These are phyloP conservation scores for Colletotrichum sp. DNA, from an alignment of 2,329 filamentous ascomycete species.

Conservation along the genomic window DNA sequence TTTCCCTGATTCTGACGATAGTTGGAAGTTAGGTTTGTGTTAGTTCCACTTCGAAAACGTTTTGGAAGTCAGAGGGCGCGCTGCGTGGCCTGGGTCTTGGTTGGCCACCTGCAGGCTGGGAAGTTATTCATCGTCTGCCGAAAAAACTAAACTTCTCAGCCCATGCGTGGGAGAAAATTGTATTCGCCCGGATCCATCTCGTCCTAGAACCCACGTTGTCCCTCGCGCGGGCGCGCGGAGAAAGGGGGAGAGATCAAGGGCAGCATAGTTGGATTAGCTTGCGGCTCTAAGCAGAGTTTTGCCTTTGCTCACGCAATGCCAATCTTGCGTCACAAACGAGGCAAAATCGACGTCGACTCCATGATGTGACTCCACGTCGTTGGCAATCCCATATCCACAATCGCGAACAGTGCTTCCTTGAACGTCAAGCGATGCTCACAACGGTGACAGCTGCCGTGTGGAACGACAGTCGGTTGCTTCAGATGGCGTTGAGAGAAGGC, in stretches of 20 bases:
- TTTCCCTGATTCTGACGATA: background rate
- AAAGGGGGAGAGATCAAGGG: background rate
- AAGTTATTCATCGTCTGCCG: background rate
- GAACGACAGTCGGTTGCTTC: background rate
- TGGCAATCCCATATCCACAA: background rate
- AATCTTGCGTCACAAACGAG: background rate
- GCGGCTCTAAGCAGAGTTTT: background rate
- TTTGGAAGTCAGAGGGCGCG: background rate
- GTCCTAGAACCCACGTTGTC: background rate
- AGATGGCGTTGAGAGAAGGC: background rate
- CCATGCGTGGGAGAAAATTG: background rate
- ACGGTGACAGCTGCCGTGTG: conserved; percentile 5
- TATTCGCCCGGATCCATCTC: background rate
- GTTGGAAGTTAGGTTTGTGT: background rate
- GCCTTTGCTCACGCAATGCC: background rate
- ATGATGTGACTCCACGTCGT: background rate
- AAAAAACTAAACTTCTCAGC: background rate
- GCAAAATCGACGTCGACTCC: background rate
- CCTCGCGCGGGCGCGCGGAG: background rate
- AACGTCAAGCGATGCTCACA: background rate
- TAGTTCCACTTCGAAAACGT: conserved; percentile 7
- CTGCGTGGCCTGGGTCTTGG: background rate
- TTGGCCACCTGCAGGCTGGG: background rate
- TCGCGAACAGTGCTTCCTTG: background rate
- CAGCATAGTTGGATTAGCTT: background rate